Base-by-base conservation (phyloP, 2,329 filamentous ascomycete genomes). In the Thermothelomyces thermophilus region DNA sequence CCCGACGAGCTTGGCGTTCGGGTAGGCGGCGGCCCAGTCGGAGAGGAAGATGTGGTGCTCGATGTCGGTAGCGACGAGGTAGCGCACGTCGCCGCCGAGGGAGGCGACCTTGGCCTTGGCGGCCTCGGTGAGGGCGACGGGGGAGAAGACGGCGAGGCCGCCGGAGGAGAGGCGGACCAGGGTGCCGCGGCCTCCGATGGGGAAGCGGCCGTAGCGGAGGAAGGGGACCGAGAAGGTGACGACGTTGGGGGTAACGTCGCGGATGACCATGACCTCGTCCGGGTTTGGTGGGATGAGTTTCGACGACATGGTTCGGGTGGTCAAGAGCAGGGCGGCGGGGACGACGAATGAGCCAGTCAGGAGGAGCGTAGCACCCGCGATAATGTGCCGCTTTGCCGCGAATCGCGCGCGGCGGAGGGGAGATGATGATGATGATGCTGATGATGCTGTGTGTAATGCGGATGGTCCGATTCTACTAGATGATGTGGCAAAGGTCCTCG, bases 11-110 rank as follows among this genome's bases (percentile, higher is more conserved):
- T 84, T 83, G 28, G 91, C 90, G 36, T 77, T 67, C 0, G 91
- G 90, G 65, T 81, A 97, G 22, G 81, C 86, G 42, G 78, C 72
- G 61, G 86, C 82, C 91, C 93, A 98, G 42, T 87, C 76, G 0
- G 86, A 84, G 47, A 98, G 66, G 73, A 93, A 94, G 65, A 98
- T 88, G 76, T 98, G 93, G 69, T 98, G 93, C 72, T 98, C 90
- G 46, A 87, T 76, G 66, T 98, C 93, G 1, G 86, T 81, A 1
- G 93, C 91, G 22, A 91, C 75, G 58, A 98, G 83, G 74, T 97
- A 97, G 58, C 77, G 79, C 45, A 96, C 80, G 36, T 81, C 76
- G 43, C 83, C 83, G 54, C 83, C 83, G 50, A 88, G 71, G 30
- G 81, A 73, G 48, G 75, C 70, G 45, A 87, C 72, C 65, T 84